phyloP scores from a whole-genome alignment of 805 yeast species.

The Vanderwaltozyma verrucispora region DNA sequence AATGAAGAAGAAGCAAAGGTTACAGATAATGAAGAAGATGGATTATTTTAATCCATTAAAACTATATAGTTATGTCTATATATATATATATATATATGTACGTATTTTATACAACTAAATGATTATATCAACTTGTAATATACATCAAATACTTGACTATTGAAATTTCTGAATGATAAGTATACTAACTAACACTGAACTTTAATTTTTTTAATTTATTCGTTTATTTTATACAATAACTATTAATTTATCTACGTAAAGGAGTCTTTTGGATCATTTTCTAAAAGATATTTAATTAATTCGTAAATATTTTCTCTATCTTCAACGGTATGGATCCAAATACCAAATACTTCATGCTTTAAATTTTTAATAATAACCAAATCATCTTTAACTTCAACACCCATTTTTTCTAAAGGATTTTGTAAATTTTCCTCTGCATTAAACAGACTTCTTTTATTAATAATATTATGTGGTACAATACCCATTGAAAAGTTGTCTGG shows the following conservation, averaged over 20 bases:
- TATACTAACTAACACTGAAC: too few relatives aligned
- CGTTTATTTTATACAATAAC: too few relatives aligned
- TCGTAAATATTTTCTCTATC: slow-evolving; percentile 54
- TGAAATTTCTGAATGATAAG: too few relatives aligned
- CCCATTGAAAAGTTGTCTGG: slow-evolving; percentile 70
- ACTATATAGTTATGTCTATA: too few relatives aligned
- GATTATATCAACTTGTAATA: background rate
- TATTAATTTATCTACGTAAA: slow-evolving; percentile 13
- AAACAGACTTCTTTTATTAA: slow-evolving; percentile 33
- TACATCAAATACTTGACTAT: background rate
- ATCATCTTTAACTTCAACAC: slow-evolving; percentile 58
- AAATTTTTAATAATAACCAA: slow-evolving; percentile 59
- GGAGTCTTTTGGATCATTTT: slow-evolving; percentile 26
- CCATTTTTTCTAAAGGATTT: slow-evolving; percentile 38
- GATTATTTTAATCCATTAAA: slow-evolving; percentile 11
- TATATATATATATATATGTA: too few relatives aligned
- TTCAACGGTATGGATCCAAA: slow-evolving; percentile 64
- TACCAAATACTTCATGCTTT: slow-evolving; percentile 61
- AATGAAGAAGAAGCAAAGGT: slow-evolving; percentile 14
- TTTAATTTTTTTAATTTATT: too few relatives aligned
- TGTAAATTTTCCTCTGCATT: slow-evolving; percentile 16
- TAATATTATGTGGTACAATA: slow-evolving; percentile 44
- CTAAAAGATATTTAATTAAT: slow-evolving; percentile 28
- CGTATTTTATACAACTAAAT: too few relatives aligned
- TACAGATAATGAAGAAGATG: slow-evolving; percentile 8